Evolutionary conservation across 306 rosid genomes (phyloP), one percentile per base, ranked within the genome.

Genomic region (Begonia masoniana): DNA sequence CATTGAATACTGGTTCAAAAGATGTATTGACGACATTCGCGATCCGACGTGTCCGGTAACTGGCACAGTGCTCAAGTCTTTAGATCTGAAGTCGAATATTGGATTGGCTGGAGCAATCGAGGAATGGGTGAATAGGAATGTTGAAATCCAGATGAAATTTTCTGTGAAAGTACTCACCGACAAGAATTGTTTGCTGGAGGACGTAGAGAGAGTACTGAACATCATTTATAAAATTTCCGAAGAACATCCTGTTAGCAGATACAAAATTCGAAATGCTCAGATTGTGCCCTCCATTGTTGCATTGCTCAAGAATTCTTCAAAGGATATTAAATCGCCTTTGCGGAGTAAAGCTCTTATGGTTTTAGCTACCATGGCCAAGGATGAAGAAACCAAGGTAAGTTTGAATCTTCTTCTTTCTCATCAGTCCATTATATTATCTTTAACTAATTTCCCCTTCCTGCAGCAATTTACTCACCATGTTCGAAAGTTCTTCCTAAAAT

Each of bases 361-460:
- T 55, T 61, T 81, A 56, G 54, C 69, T 61, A 63, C 78, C 64
- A 63, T 81, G 73, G 68, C 73, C 17, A 69, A 61, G 55, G 83
- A 81, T 56, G 88, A 77, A 69, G 83, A 77, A 68, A 74, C 79
- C 88, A 74, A 68, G 83, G 87, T 74, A 52, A 62, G 68, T 52
- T 31, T 7, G 39, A 31, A 31, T 31, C 39, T 31, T 31, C 3
- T 31, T 31, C 39, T 31, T 31, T 7, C 8, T 31, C 39, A 5
- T 31, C 39, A 31, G 9, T 31, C 39, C 39, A 31, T 31, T 5
- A 5, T 31, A 31, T 31, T 31, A 31, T 7, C 39, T 7, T 0
- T 31, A 7, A 31, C 39, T 31, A 31, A 7, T 5, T 31, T 5
- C 39, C 1, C 8, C 24, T 21, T 21, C 24, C 24, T 21, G 39